Conservation (phyloP, 202 grass and related monocot genomes). For the Schoenoplectus triqueter region DNA sequence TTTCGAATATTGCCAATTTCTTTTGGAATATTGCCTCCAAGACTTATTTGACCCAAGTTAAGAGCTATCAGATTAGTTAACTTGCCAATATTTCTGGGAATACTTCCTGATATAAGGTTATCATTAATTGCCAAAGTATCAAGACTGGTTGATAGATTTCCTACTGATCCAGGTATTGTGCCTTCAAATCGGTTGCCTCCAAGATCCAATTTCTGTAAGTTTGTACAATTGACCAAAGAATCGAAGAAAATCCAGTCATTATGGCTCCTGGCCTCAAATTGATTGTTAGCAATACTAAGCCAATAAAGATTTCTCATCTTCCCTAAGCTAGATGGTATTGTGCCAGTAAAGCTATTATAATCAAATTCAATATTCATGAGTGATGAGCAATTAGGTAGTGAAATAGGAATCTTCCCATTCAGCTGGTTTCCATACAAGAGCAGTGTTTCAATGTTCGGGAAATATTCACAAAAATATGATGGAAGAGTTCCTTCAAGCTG, state of each 20-base stretch:
- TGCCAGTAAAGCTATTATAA: constrained; percentile 37
- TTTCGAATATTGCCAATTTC: constrained; percentile 36
- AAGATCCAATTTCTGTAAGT: constrained; percentile 28
- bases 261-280: constrained; percentile 21
- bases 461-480: constrained; percentile 29
- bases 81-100: constrained; percentile 39
- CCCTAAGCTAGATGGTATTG: constrained; percentile 35
- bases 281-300: constrained; percentile 29
- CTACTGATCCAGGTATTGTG: constrained; percentile 9
- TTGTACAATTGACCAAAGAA: constrained; percentile 10
- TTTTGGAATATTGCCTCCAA: constrained; percentile 45
- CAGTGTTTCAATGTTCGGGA: constrained; percentile 38
- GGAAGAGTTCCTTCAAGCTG: constrained; percentile 50
- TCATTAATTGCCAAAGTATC: not conserved
- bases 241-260: constrained; percentile 42
- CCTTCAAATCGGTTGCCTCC: constrained; percentile 32
- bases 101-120: constrained; percentile 41
- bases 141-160: constrained; percentile 22
- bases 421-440: constrained; percentile 21
- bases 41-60: not conserved
- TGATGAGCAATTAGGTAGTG: constrained; percentile 41
- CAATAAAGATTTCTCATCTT: constrained; percentile 30
- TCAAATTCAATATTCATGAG: constrained; percentile 16
- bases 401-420: constrained; percentile 33
- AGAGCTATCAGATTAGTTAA: constrained; percentile 29